Evolutionary conservation across 2,329 filamentous ascomycete species (phyloP).

Genomic region (Stromatinia cepivora): DNA sequence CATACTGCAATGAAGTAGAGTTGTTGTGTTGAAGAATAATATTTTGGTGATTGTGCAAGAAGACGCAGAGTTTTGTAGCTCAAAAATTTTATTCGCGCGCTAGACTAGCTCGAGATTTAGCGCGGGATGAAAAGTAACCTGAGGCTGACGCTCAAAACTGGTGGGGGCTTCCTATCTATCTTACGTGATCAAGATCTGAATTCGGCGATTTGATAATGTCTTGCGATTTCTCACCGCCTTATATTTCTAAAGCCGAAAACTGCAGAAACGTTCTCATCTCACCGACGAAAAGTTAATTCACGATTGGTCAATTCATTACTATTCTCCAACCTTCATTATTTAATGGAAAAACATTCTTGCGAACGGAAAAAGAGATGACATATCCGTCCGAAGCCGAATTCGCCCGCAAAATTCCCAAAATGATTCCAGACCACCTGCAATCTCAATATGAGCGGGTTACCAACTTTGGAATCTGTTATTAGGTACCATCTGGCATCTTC

Average conservation of each 20-base stretch:
- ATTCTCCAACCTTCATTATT: neutral
- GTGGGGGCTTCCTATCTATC: no score
- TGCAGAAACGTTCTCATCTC: slow-evolving; percentile 18
- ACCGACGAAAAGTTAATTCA: neutral
- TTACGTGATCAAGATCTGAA: neutral
- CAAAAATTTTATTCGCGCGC: slow-evolving; percentile 15
- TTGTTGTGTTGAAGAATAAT: slow-evolving; percentile 24
- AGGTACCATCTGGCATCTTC: no score
- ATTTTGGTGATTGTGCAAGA: neutral
- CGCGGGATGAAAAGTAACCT: neutral
- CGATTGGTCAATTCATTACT: neutral
- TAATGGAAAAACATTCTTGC: slow-evolving; percentile 21
- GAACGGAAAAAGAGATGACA: slow-evolving; percentile 7
- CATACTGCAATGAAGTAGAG: slow-evolving; percentile 28
- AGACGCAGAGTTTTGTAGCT: slow-evolving; percentile 18
- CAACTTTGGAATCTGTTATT: neutral
- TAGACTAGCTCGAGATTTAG: slow-evolving; percentile 14
- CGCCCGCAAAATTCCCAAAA: neutral
- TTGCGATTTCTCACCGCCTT: neutral
- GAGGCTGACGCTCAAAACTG: neutral
- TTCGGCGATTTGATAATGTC: neutral
- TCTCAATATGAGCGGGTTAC: neutral
- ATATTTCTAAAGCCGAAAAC: slow-evolving; percentile 2
- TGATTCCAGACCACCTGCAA: neutral
- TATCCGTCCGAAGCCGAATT: slow-evolving; percentile 20